Conservation (phyloP, 2,329 filamentous ascomycete species). For the Westerdykella ornata region DNA sequence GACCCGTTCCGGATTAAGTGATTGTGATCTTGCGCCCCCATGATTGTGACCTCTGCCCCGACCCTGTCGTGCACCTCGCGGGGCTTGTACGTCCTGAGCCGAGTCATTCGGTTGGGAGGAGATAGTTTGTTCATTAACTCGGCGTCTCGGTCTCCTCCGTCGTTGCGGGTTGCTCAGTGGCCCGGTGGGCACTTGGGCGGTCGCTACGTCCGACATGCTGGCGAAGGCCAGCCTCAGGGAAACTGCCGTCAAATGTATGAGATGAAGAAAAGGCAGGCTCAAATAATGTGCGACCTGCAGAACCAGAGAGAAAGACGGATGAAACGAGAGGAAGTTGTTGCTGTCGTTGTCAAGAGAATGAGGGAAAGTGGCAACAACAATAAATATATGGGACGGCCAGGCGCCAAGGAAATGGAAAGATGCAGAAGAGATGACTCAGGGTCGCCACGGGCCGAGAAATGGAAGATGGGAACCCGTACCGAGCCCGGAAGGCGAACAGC, state of each 20-base stretch:
- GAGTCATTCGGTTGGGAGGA: conserved; percentile 11
- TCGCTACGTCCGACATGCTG: conserved; percentile 6
- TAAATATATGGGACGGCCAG: background rate
- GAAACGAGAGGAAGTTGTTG: conserved; percentile 8
- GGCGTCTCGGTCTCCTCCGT: conserved; percentile 19
- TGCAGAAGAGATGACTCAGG: conserved; percentile 2
- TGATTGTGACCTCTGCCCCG: conserved; percentile 6
- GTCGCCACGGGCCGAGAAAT: background rate
- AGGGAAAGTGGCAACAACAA: conserved; percentile 8
- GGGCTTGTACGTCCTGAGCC: conserved; percentile 11
- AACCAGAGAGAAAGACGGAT: conserved; percentile 12
- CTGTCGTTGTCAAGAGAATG: background rate
- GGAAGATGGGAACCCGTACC: too few species aligned
- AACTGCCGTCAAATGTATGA: conserved; percentile 1
- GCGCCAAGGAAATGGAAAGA: conserved; percentile 3
- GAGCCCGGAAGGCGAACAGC: too few species aligned
- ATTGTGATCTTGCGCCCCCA: background rate
- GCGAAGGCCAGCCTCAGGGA: background rate
- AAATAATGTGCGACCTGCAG: conserved; percentile 24
- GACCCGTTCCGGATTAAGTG: background rate
- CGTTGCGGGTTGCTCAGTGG: conserved; percentile 14
- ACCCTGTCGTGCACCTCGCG: conserved; percentile 1
- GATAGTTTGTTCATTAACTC: conserved; percentile 13
- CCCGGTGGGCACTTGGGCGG: conserved; percentile 10
- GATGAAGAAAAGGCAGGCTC: conserved; percentile 17